These are phyloP conservation scores for Cladosporium sp. DNA, from an alignment of 2,329 filamentous ascomycete genomes.

Conservation along the genomic window DNA sequence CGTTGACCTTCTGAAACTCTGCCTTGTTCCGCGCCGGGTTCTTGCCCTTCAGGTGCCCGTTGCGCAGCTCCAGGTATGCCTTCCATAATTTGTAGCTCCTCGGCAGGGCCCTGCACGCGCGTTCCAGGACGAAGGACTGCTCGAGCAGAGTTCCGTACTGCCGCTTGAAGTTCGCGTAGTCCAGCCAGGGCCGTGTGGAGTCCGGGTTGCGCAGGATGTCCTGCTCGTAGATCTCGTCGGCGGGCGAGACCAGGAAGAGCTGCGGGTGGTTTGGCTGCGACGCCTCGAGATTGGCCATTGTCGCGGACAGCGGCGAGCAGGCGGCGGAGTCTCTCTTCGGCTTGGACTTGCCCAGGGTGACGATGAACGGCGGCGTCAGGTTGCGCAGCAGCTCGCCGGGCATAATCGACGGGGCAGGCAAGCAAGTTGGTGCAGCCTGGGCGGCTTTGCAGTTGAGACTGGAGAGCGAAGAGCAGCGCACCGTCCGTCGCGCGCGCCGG, in stretches of 20 bases:
- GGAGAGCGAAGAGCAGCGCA: neutral
- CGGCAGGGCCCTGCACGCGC: slow-evolving; percentile 84
- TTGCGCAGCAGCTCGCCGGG: slow-evolving; percentile 52
- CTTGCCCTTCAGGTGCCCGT: slow-evolving; percentile 64
- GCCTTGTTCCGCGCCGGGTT: slow-evolving; percentile 77
- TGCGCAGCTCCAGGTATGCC: slow-evolving; percentile 85
- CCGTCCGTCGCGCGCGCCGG: slow-evolving; percentile 6
- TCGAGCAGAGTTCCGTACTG: slow-evolving; percentile 83
- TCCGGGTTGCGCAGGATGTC: slow-evolving; percentile 84
- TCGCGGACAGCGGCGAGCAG: slow-evolving; percentile 6
- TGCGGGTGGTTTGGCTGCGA: slow-evolving; percentile 26
- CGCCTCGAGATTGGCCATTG: slow-evolving; percentile 16
- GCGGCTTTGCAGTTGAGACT: neutral
- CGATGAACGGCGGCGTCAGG: slow-evolving; percentile 31
- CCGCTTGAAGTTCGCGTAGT: slow-evolving; percentile 88
- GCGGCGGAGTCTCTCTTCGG: slow-evolving; percentile 18
- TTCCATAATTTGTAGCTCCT: slow-evolving; percentile 99
- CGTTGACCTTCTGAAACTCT: slow-evolving; percentile 92
- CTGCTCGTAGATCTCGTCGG: slow-evolving; percentile 95
- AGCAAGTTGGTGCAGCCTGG: slow-evolving; percentile 10
- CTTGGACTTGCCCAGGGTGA: slow-evolving; percentile 29
- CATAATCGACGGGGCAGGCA: slow-evolving; percentile 35
- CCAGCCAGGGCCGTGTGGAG: slow-evolving; percentile 90
- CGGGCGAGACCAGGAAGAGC: slow-evolving; percentile 63
- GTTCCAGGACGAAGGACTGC: slow-evolving; percentile 84